phyloP scores from a whole-genome alignment of 148 eudicot genomes.

The Pouteria glomerata region DNA sequence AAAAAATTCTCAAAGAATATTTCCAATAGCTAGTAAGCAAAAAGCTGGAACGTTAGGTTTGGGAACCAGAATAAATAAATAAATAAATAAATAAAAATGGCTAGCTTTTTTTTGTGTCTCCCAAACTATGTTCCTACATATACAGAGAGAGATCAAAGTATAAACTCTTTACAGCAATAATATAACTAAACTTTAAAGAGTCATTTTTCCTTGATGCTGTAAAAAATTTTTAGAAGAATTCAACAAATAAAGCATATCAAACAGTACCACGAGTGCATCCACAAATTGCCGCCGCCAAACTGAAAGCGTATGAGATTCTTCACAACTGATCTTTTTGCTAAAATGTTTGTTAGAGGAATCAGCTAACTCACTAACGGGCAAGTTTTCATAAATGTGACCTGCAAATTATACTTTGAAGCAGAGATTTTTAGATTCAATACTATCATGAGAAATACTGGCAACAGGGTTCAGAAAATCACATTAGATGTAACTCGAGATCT shows the following conservation, averaged over 20 bases:
- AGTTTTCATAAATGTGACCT: slow-evolving; percentile 42
- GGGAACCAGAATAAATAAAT: too few relatives aligned
- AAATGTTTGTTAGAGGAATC: slow-evolving; percentile 28
- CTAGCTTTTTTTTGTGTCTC: too few relatives aligned
- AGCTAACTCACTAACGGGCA: slow-evolving; percentile 36
- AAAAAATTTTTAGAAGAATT: not conserved
- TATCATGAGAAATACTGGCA: not conserved
- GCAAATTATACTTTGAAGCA: slow-evolving; percentile 25
- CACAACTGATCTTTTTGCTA: slow-evolving; percentile 10
- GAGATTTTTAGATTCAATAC: slow-evolving; percentile 1
- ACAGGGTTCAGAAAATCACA: not conserved
- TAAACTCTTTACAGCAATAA: not conserved
- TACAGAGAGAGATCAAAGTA: not conserved
- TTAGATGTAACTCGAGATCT: not conserved
- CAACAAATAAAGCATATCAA: slow-evolving; percentile 1
- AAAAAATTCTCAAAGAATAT: too few relatives aligned
- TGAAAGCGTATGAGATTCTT: slow-evolving; percentile 28
- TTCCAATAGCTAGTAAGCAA: too few relatives aligned
- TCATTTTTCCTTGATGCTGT: not conserved
- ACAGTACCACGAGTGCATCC: slow-evolving; percentile 65
- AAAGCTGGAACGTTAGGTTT: too few relatives aligned
- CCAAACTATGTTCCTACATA: too few relatives aligned
- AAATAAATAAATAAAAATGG: too few relatives aligned
- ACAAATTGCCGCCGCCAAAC: slow-evolving; percentile 78
- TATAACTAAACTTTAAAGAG: not conserved